These are phyloP conservation scores for Moricandia arvensis DNA, from an alignment of 345 rosid species.

Conservation along the genomic window DNA sequence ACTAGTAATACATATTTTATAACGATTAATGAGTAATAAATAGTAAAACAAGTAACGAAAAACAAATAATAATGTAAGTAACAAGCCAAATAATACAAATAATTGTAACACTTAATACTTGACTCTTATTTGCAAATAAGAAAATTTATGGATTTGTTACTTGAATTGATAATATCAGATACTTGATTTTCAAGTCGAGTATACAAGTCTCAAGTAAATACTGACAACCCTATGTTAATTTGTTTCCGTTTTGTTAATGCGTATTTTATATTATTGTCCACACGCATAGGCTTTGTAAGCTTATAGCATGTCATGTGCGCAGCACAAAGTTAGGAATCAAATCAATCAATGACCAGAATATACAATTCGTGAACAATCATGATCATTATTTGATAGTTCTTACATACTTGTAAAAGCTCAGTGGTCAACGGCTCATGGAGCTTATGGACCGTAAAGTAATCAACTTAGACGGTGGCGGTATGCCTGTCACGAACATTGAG, in stretches of 20 bases:
- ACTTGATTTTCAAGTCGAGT: no score
- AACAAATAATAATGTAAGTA: no score
- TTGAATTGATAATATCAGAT: no score
- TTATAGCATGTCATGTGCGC: background rate
- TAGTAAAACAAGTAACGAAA: no score
- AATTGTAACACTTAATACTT: no score
- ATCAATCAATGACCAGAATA: constrained; percentile 3
- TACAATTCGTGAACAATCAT: constrained; percentile 1
- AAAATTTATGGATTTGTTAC: no score
- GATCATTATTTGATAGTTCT: background rate
- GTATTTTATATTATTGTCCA: background rate
- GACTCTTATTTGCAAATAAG: no score
- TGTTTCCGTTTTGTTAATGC: background rate
- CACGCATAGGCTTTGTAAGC: background rate
- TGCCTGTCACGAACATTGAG: background rate
- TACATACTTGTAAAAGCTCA: background rate
- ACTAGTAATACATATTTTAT: no score
- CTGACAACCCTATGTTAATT: no score
- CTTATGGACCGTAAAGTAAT: background rate
- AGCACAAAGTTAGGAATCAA: constrained; percentile 4
- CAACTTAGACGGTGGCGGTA: constrained; percentile 7
- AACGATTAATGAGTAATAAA: no score
- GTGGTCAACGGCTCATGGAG: constrained; percentile 17
- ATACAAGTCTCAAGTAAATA: no score
- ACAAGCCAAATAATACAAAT: no score